Evolutionary conservation across 2,329 filamentous ascomycete genomes (phyloP).

Genomic region (Annulohypoxylon truncatum): DNA sequence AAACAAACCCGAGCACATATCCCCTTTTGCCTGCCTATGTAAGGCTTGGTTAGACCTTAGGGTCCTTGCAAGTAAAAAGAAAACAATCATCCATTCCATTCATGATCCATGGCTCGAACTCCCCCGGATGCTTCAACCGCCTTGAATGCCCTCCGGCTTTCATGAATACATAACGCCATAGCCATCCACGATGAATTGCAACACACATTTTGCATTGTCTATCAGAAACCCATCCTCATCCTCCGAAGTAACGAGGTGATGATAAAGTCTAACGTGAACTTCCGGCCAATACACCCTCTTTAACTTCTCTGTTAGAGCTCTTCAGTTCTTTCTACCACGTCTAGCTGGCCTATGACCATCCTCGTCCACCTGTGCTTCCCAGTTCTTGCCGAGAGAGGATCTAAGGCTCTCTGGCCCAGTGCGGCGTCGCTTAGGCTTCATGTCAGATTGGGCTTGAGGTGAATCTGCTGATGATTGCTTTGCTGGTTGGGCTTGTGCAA

Average conservation of each 20-base stretch:
- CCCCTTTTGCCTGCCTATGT: background rate
- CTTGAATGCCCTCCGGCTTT: background rate
- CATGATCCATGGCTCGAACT: background rate
- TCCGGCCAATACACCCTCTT: background rate
- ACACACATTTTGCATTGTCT: background rate
- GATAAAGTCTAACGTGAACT: background rate
- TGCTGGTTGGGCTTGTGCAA: background rate
- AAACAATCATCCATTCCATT: background rate
- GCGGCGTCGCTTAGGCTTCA: constrained; percentile 28
- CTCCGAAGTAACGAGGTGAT: background rate
- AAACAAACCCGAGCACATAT: background rate
- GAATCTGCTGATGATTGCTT: background rate
- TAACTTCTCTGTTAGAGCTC: background rate
- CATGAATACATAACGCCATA: background rate
- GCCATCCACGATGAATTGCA: background rate
- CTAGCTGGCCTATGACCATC: constrained; percentile 38
- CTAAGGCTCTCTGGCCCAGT: constrained; percentile 26
- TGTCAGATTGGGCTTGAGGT: background rate
- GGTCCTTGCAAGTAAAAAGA: background rate
- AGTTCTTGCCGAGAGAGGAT: constrained; percentile 36
- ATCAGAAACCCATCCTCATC: background rate
- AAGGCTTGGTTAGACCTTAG: background rate
- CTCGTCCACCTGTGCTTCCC: constrained; percentile 37
- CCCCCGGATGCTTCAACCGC: background rate
- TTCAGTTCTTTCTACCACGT: constrained; percentile 6